phyloP scores from a whole-genome alignment of 208 protist species.

The Sergeia podlipaevii region DNA sequence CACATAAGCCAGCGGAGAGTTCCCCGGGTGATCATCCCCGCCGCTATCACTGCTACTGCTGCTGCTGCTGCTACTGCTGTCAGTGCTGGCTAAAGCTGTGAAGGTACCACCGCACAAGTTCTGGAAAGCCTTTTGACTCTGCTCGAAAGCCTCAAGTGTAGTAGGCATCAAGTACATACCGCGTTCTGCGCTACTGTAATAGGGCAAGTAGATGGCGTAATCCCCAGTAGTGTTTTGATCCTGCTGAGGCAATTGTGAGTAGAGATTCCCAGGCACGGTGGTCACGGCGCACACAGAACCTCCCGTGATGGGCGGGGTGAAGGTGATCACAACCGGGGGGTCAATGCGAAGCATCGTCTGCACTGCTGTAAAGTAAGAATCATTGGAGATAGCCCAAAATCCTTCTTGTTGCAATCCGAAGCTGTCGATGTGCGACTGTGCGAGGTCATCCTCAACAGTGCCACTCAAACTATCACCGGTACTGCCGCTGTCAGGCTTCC shows the following conservation, averaged over 20 bases:
- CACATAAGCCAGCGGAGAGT: not conserved
- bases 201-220: conserved; percentile 2
- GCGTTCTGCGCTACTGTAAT: not conserved
- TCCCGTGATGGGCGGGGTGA: conserved; percentile 2
- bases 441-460: no score
- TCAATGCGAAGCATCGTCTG: conserved; percentile 8
- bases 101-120: conserved; percentile 21
- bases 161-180: conserved; percentile 16
- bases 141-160: not conserved
- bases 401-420: no score
- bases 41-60: not conserved
- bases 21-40: not conserved
- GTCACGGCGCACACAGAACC: conserved; percentile 10
- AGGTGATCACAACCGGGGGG: conserved; percentile 6
- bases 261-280: conserved; percentile 13
- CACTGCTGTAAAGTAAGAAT: no score
- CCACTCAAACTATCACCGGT: no score
- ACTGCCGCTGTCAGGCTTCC: no score
- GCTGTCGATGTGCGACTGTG: no score
- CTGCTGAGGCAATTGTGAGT: conserved; percentile 13
- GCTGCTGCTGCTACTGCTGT: no score
- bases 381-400: no score
- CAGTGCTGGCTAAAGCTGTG: no score
- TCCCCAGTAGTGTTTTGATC: not conserved
- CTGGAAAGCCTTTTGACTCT: not conserved